phyloP scores from a whole-genome alignment of 305 asterid genomes.

The Fraxinus baroniana region DNA sequence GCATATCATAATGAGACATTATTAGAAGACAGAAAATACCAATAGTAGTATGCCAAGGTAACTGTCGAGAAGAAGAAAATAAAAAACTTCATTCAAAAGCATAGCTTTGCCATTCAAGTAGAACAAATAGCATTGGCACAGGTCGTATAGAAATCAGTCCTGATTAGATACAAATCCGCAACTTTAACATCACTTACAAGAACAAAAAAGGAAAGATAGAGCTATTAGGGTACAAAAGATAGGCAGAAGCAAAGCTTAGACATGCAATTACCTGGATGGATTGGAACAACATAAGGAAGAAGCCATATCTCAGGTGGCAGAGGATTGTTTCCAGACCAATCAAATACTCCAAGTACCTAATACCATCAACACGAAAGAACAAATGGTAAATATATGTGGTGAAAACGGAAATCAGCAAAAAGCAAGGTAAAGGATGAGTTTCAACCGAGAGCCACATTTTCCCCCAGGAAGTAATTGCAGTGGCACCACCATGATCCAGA shows the following conservation, averaged over 20 bases:
- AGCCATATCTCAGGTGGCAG: conserved; percentile 96
- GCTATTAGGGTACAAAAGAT: background rate
- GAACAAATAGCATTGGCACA: background rate
- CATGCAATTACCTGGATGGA: conserved; percentile 85
- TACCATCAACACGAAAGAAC: conserved; percentile 7
- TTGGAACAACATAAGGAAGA: conserved; percentile 75
- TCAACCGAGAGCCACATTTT: conserved; percentile 94
- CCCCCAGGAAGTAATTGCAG: conserved; percentile 91
- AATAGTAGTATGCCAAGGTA: conserved; percentile 14
- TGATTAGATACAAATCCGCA: background rate
- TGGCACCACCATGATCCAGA: conserved; percentile 84
- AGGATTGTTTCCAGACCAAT: conserved; percentile 96
- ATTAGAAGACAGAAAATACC: background rate
- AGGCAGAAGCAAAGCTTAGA: background rate
- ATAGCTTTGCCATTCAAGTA: background rate
- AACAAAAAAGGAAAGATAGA: conserved; percentile 19
- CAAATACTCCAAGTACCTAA: conserved; percentile 92
- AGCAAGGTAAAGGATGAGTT: conserved; percentile 24
- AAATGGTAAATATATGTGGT: background rate
- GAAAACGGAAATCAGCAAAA: conserved; percentile 14
- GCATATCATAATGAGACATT: conserved; percentile 10
- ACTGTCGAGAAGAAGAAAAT: background rate
- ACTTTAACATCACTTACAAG: conserved; percentile 9
- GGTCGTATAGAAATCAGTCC: background rate
- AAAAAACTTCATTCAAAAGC: background rate